A percentile compares a stretch with the other conserved stretches of the same genome.
phyloP scores from a whole-genome alignment of 441 rosid species.

The Mallotus repandus region DNA sequence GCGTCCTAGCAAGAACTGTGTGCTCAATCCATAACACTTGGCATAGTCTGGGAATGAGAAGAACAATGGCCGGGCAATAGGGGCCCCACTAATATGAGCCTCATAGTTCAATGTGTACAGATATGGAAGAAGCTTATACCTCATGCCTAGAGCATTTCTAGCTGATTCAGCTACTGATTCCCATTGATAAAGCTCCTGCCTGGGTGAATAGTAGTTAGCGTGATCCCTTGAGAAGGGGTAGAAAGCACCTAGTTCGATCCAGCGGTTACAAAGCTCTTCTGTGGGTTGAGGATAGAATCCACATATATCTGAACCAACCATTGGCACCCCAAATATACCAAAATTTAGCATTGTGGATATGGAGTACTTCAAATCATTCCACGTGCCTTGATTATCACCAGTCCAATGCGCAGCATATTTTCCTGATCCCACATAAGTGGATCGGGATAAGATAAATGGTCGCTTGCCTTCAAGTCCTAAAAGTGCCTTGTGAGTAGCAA shows the following conservation, averaged over 20 bases:
- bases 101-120: slow-evolving; percentile 81
- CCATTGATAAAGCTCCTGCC: slow-evolving; percentile 99
- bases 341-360: slow-evolving; percentile 88
- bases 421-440: slow-evolving; percentile 92
- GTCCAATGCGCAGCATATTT: slow-evolving; percentile 96
- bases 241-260: slow-evolving; percentile 96
- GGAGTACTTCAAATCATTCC: slow-evolving; percentile 84
- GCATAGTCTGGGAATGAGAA: slow-evolving; percentile 78
- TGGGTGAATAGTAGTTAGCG: slow-evolving; percentile 88
- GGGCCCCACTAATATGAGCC: slow-evolving; percentile 80
- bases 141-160: slow-evolving; percentile 91
- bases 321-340: slow-evolving; percentile 90
- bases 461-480: slow-evolving; percentile 74
- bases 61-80: slow-evolving; percentile 94
- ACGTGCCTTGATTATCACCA: slow-evolving; percentile 90
- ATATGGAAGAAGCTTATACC: slow-evolving; percentile 83
- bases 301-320: slow-evolving; percentile 97
- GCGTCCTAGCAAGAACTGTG: slow-evolving; percentile 89
- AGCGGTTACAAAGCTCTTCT: slow-evolving; percentile 95
- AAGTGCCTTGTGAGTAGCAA: slow-evolving; percentile 89
- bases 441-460: slow-evolving; percentile 83
- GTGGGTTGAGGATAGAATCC: slow-evolving; percentile 92
- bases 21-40: slow-evolving; percentile 68
- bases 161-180: slow-evolving; percentile 72
- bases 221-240: slow-evolving; percentile 97